Evolutionary conservation across 768 basidiomycete species (phyloP), one percentile per base, ranked within the genome.

Genomic region (Rhizopogon rudus): DNA sequence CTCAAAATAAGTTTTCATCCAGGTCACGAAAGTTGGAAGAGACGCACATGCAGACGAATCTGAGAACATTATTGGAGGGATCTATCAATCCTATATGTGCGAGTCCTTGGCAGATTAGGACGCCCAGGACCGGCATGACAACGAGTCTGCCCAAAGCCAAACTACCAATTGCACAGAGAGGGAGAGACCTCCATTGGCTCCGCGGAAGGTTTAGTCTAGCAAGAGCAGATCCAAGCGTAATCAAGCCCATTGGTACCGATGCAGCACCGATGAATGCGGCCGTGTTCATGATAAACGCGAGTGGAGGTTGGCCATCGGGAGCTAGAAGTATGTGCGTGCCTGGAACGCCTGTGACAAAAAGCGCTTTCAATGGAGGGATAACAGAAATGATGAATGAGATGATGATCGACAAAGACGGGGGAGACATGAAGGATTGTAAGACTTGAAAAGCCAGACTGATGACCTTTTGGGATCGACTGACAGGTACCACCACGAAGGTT

Each of bases 1-100:
- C 33, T 37, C 37, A 51, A 54, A 17, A 25, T 43, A 12, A 53
- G 28, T 1, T 28, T 39, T 40, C 16, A 51, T 28, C 29, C n/a
- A 13, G 45, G n/a, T 20, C 8, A 20, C 9, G 51, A 3, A 49
- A 6, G 3, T 37, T 29, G 29, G 48, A 59, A 45, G 57, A 33
- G 3, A 72, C 85, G 64, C 54, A 86, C 86, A 88, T 82, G 79
- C 83, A 83, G 14, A 87, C 80, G 52, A 88, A 86, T 57, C 77
- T 75, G 17, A 88, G 63, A 0, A 88, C 82, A 37, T 80, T 80
- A 59, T 88, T 78, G 0, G 81, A 72, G 52, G 61, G 61, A 5
- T 75, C 60, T 17, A 87, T 78, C 6, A 87, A 42, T 1, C 79
- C 80, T 0, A 58, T 66, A 2, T 62, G 66, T 14, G 77, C 77